Evolutionary conservation across 73 alveolate species (phyloP).

Genomic region (Blepharisma japonicum): DNA sequence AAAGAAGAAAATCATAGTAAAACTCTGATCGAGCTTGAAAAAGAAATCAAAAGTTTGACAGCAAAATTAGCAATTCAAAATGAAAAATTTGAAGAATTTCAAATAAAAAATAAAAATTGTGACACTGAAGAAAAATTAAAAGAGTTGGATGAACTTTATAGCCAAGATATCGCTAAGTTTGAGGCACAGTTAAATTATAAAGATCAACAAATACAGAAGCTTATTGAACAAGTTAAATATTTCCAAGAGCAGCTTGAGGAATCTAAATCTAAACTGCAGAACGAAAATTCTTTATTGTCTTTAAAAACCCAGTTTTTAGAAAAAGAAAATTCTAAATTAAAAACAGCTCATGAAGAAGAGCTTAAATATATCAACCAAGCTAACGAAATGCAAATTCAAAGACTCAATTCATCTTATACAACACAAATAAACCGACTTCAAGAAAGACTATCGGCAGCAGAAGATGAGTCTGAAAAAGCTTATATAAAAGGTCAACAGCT

Average conservation of each 20-base stretch:
- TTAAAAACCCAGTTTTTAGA: background rate
- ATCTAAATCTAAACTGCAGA: background rate
- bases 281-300: background rate
- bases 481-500: background rate
- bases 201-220: background rate
- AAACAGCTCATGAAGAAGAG: background rate
- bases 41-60: background rate
- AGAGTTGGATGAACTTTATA: background rate
- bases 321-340: slow-evolving; percentile 17
- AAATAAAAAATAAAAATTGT: background rate
- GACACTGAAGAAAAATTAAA: background rate
- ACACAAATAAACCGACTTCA: slow-evolving; percentile 3
- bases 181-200: background rate
- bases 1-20: background rate
- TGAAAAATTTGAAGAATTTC: background rate
- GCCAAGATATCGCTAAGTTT: background rate
- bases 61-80: background rate
- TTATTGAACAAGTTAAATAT: slow-evolving; percentile 7
- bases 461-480: slow-evolving; percentile 9
- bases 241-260: background rate
- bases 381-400: slow-evolving; percentile 23
- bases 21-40: background rate
- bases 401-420: slow-evolving; percentile 15
- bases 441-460: background rate
- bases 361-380: background rate